Percentiles rank a stretch among this genome's conserved stretches.
Conservation (phyloP, 768 basidiomycete genomes). For the Lenzites betulinus region DNA sequence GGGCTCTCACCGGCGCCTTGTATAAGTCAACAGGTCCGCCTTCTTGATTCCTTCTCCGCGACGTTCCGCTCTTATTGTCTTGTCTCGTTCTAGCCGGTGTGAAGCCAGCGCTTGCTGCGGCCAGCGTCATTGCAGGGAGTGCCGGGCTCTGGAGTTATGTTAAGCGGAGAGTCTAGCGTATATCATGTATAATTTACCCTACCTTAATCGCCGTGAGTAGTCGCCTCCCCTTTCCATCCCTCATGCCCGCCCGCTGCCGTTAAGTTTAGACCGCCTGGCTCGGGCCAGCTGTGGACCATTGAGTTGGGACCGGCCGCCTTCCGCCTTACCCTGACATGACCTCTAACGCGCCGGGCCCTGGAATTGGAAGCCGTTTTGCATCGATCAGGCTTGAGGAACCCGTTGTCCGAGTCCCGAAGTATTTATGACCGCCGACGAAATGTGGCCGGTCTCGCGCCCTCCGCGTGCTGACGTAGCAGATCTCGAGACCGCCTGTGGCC, state of each 20-base stretch:
- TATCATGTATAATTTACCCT: conserved; percentile 46
- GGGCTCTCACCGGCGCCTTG: conserved; percentile 84
- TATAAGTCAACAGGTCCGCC: conserved; percentile 92
- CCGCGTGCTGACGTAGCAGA: conserved; percentile 19
- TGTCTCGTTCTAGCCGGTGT: conserved; percentile 73
- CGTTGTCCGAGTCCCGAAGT: background rate
- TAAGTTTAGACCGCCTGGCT: conserved; percentile 22
- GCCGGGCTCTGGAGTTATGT: conserved; percentile 95
- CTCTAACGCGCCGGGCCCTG: conserved; percentile 19
- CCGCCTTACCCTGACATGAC: conserved; percentile 19
- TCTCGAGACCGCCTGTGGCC: background rate
- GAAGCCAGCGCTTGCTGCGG: conserved; percentile 85
- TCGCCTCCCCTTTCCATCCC: conserved; percentile 19
- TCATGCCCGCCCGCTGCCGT: conserved; percentile 11
- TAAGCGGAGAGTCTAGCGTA: conserved; percentile 81
- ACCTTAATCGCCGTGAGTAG: conserved; percentile 31
- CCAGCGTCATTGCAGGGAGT: conserved; percentile 83
- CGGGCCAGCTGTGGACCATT: conserved; percentile 16
- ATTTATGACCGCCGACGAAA: conserved; percentile 16
- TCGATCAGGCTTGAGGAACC: conserved; percentile 15
- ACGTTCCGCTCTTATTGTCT: conserved; percentile 32
- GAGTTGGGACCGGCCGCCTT: conserved; percentile 17
- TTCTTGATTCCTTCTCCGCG: conserved; percentile 33
- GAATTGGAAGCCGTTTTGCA: conserved; percentile 17
- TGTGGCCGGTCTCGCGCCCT: conserved; percentile 19